A percentile compares a stretch with the other conserved stretches of the same genome.
Evolutionary conservation across 2,329 filamentous ascomycete genomes (phyloP).

Genomic region (Cladorrhinum sp.): DNA sequence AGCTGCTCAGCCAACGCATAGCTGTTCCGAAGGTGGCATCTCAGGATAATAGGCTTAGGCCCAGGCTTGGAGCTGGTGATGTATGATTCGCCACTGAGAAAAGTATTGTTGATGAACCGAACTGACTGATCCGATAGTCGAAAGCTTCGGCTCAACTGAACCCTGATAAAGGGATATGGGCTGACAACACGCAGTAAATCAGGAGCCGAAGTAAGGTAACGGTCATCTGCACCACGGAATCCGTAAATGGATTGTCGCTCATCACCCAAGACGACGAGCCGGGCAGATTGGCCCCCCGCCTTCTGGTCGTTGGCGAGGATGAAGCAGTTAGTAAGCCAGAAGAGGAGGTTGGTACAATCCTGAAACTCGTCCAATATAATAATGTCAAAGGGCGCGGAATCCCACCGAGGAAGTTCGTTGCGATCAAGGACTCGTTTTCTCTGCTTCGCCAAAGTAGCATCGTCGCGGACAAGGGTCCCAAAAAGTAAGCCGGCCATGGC

Average conservation of each 20-base stretch:
- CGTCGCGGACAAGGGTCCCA: constrained; percentile 4
- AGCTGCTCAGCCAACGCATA: constrained; percentile 6
- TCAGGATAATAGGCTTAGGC: constrained; percentile 9
- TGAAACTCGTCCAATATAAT: constrained; percentile 9
- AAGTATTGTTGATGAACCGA: constrained; percentile 11
- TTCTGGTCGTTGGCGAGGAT: constrained; percentile 9
- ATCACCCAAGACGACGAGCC: constrained; percentile 8
- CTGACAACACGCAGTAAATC: constrained; percentile 2
- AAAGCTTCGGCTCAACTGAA: constrained; percentile 9
- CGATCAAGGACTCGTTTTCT: constrained; percentile 1
- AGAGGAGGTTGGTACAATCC: constrained; percentile 7
- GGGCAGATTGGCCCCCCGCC: constrained; percentile 4
- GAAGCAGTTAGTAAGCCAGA: constrained; percentile 11
- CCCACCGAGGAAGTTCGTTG: constrained; percentile 8
- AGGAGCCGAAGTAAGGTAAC: constrained; percentile 8
- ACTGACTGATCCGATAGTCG: constrained; percentile 8
- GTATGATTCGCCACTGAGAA: constrained; percentile 9
- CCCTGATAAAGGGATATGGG: constrained; percentile 8
- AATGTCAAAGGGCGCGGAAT: constrained; percentile 8
- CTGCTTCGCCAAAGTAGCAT: constrained; percentile 1
- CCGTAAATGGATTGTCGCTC: constrained; percentile 9
- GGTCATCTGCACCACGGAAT: constrained; percentile 9
- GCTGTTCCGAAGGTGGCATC: neutral
- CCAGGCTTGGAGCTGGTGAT: constrained; percentile 10
- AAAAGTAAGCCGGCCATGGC: constrained; percentile 8